Base-by-base conservation (phyloP, 208 protist species). In the Leishmania amazonensis region DNA sequence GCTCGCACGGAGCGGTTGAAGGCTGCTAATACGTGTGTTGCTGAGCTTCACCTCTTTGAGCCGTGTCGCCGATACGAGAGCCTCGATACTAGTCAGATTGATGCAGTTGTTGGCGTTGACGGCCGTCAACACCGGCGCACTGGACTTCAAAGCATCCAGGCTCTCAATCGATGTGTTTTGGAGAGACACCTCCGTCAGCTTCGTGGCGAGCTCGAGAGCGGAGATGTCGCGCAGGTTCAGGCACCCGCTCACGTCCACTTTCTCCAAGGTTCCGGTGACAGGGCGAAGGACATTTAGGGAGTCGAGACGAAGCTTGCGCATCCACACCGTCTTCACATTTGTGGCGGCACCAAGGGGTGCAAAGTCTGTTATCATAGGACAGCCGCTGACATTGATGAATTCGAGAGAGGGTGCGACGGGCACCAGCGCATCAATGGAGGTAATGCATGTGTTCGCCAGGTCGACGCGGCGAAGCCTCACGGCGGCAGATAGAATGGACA, bases 151-250 rank as follows among this genome's bases (percentile, higher is more conserved):
- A 72, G 72, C 51, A 24, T 76, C 58, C 9, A 82, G 38, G 38
- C 51, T 60, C 7, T 70, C 38, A 5, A 77, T 24, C 5, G 17
- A 49, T 13, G 79, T 77, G 72, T 60, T 51, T n/a, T 58, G 38
- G 53, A 82, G 79, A 21, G 3, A 60, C 8, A 82, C 70, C 3
- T 58, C 49, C 24, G 45, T 45, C 35, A 82, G 58, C 24, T 77
- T 67, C 21, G 65, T 71, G 45, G 79, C 79, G 0, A 17, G 15
- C 13, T n/a, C 49, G 31, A 82, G 58, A 11, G 40, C 79, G 1
- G 71, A 77, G 53, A 77, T 57, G 38, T 82, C 60, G n/a, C 71
- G 54, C 1, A 82, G 79, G 47, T 77, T 82, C 35, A 77, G 58
- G 45, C 79, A 77, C 3, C 79, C 58, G 35, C 79, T 70, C 2